A percentile compares a stretch with the other conserved stretches of the same genome.
These are phyloP conservation scores for Candida ortonii DNA, from an alignment of 805 yeast species.

Conservation along the genomic window DNA sequence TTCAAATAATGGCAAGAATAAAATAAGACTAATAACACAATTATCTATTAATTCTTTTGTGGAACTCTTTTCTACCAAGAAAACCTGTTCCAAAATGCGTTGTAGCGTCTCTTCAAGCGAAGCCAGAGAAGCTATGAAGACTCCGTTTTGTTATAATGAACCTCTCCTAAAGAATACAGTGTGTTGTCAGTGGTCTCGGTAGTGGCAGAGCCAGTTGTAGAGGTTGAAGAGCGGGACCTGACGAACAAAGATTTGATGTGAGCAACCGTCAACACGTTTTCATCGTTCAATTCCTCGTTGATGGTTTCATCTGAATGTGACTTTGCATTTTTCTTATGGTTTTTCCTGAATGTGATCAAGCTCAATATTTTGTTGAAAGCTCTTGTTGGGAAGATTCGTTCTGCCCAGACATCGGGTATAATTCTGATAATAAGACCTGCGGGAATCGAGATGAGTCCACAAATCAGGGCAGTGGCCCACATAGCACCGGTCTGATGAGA, in stretches of 20 bases:
- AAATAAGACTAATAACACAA: background rate
- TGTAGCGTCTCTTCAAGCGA: no score
- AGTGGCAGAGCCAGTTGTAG: slow-evolving; percentile 11
- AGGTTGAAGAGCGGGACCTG: slow-evolving; percentile 21
- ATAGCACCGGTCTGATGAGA: slow-evolving; percentile 73
- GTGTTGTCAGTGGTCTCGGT: slow-evolving; percentile 23
- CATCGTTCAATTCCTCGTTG: slow-evolving; percentile 15
- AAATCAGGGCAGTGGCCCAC: slow-evolving; percentile 86
- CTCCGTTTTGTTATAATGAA: background rate
- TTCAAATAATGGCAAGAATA: slow-evolving; percentile 8
- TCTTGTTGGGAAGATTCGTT: slow-evolving; percentile 60
- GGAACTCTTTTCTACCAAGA: no score
- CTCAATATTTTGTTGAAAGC: slow-evolving; percentile 37
- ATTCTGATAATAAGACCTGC: slow-evolving; percentile 73
- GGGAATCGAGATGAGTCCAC: slow-evolving; percentile 82
- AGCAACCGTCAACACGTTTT: slow-evolving; percentile 18
- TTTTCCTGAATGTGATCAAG: slow-evolving; percentile 19
- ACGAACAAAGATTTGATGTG: slow-evolving; percentile 12
- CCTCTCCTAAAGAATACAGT: slow-evolving; percentile 10
- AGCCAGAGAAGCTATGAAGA: no score
- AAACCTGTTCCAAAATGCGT: no score
- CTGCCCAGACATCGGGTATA: slow-evolving; percentile 78
- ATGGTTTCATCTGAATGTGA: slow-evolving; percentile 7
- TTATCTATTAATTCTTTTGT: slow-evolving; percentile 1
- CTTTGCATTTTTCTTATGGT: slow-evolving; percentile 11